Percentiles rank a stretch among this genome's conserved stretches.
Evolutionary conservation across 495 filamentous ascomycete genomes (phyloP).

Genomic region (Penicillium arizonense): DNA sequence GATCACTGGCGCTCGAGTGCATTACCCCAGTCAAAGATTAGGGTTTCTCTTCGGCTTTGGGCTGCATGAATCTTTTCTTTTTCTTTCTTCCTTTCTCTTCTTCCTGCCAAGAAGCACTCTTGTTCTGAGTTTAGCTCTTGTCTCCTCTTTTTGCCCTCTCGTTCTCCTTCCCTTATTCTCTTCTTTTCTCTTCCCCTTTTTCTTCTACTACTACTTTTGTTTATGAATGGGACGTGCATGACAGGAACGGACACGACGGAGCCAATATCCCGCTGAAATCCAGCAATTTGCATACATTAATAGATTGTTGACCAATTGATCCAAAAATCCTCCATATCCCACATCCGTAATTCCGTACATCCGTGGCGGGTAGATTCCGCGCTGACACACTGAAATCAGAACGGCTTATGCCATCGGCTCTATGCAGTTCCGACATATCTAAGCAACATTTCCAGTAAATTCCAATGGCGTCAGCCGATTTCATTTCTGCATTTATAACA

Average conservation of each 20-base stretch:
- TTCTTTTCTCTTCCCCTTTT: neutral
- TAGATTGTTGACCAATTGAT: slow-evolving; percentile 4
- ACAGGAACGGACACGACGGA: neutral
- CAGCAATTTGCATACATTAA: slow-evolving; percentile 1
- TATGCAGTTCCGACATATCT: neutral
- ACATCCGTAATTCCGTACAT: slow-evolving; percentile 8
- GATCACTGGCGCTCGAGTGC: slow-evolving; percentile 15
- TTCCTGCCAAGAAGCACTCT: too few relatives aligned
- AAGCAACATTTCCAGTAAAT: neutral
- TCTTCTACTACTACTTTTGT: neutral
- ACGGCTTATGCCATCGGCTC: slow-evolving; percentile 21
- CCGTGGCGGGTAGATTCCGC: slow-evolving; percentile 24
- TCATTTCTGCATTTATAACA: neutral
- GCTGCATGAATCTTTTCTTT: slow-evolving; percentile 14
- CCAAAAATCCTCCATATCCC: neutral
- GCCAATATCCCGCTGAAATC: neutral
- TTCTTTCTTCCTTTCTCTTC: neutral
- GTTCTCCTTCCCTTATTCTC: neutral
- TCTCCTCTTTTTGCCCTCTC: neutral
- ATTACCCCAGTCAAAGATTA: neutral
- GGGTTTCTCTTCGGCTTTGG: slow-evolving; percentile 4
- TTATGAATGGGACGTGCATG: slow-evolving; percentile 2
- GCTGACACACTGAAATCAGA: slow-evolving; percentile 21
- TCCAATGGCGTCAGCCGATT: neutral
- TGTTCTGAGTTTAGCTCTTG: neutral